Conservation (phyloP, 768 basidiomycete species). For the Mycena maculata region DNA sequence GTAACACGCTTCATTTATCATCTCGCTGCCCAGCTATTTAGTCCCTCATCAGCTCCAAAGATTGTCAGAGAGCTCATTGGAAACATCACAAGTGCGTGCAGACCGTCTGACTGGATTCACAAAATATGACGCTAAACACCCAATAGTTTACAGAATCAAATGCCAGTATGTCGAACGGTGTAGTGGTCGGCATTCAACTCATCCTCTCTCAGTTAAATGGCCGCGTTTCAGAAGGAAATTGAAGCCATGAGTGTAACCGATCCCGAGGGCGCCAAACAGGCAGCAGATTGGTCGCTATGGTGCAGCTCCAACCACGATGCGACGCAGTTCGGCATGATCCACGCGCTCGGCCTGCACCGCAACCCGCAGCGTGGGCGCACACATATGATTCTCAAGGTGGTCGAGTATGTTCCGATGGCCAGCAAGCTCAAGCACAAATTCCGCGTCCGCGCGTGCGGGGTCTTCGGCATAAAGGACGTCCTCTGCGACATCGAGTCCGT, state of each 20-base stretch:
- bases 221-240: conserved; percentile 13
- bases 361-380: conserved; percentile 40
- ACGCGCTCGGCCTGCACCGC: conserved; percentile 41
- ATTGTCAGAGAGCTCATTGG: conserved; percentile 41
- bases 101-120: neutral
- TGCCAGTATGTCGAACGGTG: conserved; percentile 7
- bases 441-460: conserved; percentile 33
- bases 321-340: conserved; percentile 29
- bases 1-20: conserved; percentile 5
- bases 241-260: conserved; percentile 26
- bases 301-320: conserved; percentile 28
- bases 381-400: conserved; percentile 40
- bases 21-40: neutral
- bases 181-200: neutral
- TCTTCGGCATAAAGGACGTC: conserved; percentile 41
- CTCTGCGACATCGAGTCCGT: conserved; percentile 36
- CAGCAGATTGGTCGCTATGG: conserved; percentile 40
- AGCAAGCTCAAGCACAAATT: conserved; percentile 38
- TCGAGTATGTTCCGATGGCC: conserved; percentile 38
- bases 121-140: neutral
- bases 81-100: conserved; percentile 38
- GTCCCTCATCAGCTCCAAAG: conserved; percentile 31
- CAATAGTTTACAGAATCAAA: neutral
- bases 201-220: conserved; percentile 25
- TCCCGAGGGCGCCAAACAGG: conserved; percentile 28